Conservation (phyloP, 176 grass and related monocot species). For the Carex myosuroides region DNA sequence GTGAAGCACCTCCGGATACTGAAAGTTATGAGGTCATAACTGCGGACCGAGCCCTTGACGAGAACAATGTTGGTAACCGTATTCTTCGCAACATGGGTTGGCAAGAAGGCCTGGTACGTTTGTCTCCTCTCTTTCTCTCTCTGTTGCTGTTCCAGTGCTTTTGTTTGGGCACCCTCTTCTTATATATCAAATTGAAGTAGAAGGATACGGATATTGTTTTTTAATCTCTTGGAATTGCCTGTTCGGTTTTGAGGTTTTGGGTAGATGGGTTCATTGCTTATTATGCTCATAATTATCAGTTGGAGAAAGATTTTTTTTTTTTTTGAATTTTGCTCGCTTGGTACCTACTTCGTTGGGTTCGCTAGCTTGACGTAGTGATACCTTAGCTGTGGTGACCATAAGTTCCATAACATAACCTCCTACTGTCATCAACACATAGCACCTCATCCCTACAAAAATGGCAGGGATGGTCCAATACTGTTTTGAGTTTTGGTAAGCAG, state of each 20-base stretch:
- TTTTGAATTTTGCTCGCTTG: not conserved
- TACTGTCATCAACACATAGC: not conserved
- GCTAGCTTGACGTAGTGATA: not conserved
- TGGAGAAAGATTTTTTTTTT: not conserved
- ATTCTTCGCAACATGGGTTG: constrained; percentile 62
- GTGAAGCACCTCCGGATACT: constrained; percentile 43
- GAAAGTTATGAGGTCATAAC: constrained; percentile 95
- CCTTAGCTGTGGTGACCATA: not conserved
- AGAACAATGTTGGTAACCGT: constrained; percentile 91
- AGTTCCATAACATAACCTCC: not conserved
- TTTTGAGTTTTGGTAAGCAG: not conserved
- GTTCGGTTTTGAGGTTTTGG: not conserved
- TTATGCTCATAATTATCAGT: not conserved
- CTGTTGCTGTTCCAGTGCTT: not conserved
- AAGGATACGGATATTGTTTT: not conserved
- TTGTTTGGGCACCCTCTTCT: not conserved
- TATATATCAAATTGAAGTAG: not conserved
- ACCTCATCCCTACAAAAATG: not conserved
- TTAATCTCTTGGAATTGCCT: not conserved
- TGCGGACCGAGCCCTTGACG: constrained; percentile 71
- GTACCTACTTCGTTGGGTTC: not conserved
- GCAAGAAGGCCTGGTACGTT: constrained; percentile 17
- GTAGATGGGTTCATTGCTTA: not conserved
- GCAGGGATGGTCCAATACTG: not conserved
- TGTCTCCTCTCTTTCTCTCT: not conserved